Percentiles rank a stretch among this genome's conserved stretches.
phyloP scores from a whole-genome alignment of 2,329 filamentous ascomycete species.

The Alternaria ethzedia region DNA sequence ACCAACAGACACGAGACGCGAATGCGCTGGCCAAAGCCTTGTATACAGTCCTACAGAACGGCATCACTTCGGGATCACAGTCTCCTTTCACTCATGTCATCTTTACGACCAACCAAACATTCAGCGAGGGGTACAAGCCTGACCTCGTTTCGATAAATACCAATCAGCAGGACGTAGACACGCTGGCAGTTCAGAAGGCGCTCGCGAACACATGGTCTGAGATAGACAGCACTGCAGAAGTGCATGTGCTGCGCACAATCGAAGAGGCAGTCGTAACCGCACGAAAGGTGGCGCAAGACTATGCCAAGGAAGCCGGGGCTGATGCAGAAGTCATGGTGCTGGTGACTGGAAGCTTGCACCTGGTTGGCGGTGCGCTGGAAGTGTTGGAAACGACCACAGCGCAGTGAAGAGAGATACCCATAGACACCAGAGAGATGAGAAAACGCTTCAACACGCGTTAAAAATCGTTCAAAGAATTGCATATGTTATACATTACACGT shows the following conservation, averaged over 20 bases:
- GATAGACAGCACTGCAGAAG: constrained; percentile 49
- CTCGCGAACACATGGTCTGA: constrained; percentile 65
- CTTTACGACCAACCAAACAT: constrained; percentile 81
- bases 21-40: constrained; percentile 68
- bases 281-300: constrained; percentile 48
- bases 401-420: constrained; percentile 25
- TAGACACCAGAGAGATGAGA: constrained; percentile 2
- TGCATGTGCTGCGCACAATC: constrained; percentile 69
- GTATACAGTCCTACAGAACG: constrained; percentile 60
- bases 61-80: constrained; percentile 29
- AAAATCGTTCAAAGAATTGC: neutral
- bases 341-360: constrained; percentile 83
- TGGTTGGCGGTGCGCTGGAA: constrained; percentile 80
- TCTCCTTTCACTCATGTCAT: constrained; percentile 73
- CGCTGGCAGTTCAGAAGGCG: constrained; percentile 70
- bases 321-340: constrained; percentile 65
- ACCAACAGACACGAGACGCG: constrained; percentile 87
- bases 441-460: constrained; percentile 31
- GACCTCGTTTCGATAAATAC: constrained; percentile 69
- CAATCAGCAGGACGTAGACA: constrained; percentile 63
- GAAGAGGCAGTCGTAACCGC: constrained; percentile 71
- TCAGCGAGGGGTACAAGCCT: constrained; percentile 65
- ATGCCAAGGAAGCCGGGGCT: constrained; percentile 32
- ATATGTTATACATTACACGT: neutral
- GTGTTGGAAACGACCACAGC: constrained; percentile 62